Conservation (phyloP, 2,329 filamentous ascomycete species). For the Verticillium isaacii region DNA sequence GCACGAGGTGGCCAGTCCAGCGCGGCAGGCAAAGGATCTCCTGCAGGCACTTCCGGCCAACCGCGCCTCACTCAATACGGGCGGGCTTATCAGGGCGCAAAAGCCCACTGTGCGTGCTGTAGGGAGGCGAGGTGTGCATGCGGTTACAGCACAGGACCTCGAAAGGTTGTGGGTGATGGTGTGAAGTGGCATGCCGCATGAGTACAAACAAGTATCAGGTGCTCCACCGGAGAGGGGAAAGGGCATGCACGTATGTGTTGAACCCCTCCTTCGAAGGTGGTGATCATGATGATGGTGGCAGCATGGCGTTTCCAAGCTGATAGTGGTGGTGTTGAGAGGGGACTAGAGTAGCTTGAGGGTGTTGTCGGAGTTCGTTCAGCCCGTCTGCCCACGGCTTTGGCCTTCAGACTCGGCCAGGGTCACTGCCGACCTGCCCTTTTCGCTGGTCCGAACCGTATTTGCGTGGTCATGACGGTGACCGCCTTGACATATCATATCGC, state of each 20-base stretch:
- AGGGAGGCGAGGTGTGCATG: neutral
- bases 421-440: neutral
- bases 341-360: too few species aligned
- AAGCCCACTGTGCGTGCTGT: neutral
- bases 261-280: neutral
- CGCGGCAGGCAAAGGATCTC: neutral
- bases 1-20: neutral
- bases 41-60: constrained; percentile 19
- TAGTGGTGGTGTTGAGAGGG: neutral
- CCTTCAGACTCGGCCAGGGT: neutral
- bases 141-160: neutral
- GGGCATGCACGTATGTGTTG: neutral
- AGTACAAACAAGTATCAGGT: neutral
- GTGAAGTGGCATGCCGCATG: neutral
- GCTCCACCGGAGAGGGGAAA: neutral
- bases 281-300: neutral
- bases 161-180: neutral
- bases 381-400: neutral
- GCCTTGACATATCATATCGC: neutral
- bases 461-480: neutral
- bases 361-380: neutral
- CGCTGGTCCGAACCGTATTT: neutral
- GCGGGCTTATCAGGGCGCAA: neutral
- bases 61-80: neutral
- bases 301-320: neutral